A percentile compares a stretch with the other conserved stretches of the same genome.
Evolutionary conservation across 2,329 filamentous ascomycete species (phyloP).

Genomic region (Plectosphaerella sp.): DNA sequence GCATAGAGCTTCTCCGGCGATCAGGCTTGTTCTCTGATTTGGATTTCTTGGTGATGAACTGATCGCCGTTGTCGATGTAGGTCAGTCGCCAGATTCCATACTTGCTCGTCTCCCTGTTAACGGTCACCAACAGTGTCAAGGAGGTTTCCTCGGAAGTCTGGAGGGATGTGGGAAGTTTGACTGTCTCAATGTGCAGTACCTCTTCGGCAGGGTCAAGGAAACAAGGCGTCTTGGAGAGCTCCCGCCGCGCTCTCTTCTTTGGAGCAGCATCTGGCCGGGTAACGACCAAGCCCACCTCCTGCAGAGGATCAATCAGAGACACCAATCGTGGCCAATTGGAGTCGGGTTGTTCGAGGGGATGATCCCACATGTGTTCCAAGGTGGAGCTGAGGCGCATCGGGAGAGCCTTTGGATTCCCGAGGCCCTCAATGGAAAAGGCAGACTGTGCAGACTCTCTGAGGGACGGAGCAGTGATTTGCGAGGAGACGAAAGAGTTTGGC

Average conservation of each 20-base stretch:
- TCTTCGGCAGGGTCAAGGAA: slow-evolving; percentile 76
- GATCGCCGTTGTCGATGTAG: slow-evolving; percentile 67
- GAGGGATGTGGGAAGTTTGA: slow-evolving; percentile 46
- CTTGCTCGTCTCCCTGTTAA: slow-evolving; percentile 69
- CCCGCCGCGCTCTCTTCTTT: slow-evolving; percentile 31
- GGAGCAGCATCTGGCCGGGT: slow-evolving; percentile 43
- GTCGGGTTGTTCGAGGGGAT: slow-evolving; percentile 45
- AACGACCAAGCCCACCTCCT: slow-evolving; percentile 81
- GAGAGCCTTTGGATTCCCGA: slow-evolving; percentile 50
- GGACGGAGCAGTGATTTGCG: slow-evolving; percentile 54
- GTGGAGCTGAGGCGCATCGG: slow-evolving; percentile 49
- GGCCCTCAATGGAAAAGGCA: slow-evolving; percentile 52
- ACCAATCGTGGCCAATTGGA: slow-evolving; percentile 72
- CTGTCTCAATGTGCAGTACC: slow-evolving; percentile 74
- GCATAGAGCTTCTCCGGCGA: slow-evolving; percentile 59
- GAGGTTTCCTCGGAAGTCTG: slow-evolving; percentile 35
- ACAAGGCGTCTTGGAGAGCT: slow-evolving; percentile 33
- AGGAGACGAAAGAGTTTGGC: slow-evolving; percentile 77
- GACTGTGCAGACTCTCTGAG: slow-evolving; percentile 42
- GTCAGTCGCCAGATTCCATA: slow-evolving; percentile 83
- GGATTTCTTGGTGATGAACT: slow-evolving; percentile 43
- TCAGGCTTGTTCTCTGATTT: slow-evolving; percentile 31
- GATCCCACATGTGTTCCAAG: slow-evolving; percentile 54
- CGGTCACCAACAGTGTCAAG: slow-evolving; percentile 73
- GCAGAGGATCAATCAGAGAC: slow-evolving; percentile 78